Percentiles rank a stretch among this genome's conserved stretches.
Evolutionary conservation across 1,284 basidiomycete species (phyloP).

Genomic region (Bjerkandera adusta): DNA sequence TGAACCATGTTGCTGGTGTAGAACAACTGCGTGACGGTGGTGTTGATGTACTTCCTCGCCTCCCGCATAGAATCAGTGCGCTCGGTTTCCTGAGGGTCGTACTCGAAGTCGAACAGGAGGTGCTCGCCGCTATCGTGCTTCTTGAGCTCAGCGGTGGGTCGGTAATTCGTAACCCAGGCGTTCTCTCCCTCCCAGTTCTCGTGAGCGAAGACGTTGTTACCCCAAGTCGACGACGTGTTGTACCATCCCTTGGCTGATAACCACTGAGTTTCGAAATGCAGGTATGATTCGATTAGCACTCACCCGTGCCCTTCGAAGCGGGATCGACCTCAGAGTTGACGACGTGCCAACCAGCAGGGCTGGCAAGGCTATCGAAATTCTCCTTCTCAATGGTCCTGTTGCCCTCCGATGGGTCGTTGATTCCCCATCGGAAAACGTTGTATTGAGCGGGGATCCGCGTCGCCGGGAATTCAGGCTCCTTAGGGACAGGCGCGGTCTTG

Average conservation of each 20-base stretch:
- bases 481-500: slow-evolving; percentile 40
- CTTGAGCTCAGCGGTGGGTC: slow-evolving; percentile 56
- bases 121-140: slow-evolving; percentile 32
- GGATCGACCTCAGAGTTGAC: slow-evolving; percentile 64
- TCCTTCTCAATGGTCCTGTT: slow-evolving; percentile 55
- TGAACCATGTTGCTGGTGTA: slow-evolving; percentile 89
- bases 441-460: slow-evolving; percentile 47
- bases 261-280: too few relatives aligned
- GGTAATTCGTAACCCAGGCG: slow-evolving; percentile 74
- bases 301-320: slow-evolving; percentile 22
- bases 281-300: slow-evolving; percentile 27
- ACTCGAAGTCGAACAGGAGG: slow-evolving; percentile 71
- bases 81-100: slow-evolving; percentile 51
- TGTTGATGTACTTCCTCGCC: slow-evolving; percentile 82
- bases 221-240: slow-evolving; percentile 81
- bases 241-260: too few relatives aligned
- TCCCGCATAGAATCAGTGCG: slow-evolving; percentile 53
- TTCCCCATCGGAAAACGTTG: slow-evolving; percentile 71
- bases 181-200: slow-evolving; percentile 89
- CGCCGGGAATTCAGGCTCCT: slow-evolving; percentile 27
- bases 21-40: slow-evolving; percentile 87
- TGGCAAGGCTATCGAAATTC: slow-evolving; percentile 71
- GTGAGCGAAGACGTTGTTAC: slow-evolving; percentile 90
- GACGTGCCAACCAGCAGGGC: slow-evolving; percentile 88
- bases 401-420: slow-evolving; percentile 71